Evolutionary conservation across 2,329 filamentous ascomycete species (phyloP), one percentile per base, ranked within the genome.

Genomic region (Colletotrichum magnum): DNA sequence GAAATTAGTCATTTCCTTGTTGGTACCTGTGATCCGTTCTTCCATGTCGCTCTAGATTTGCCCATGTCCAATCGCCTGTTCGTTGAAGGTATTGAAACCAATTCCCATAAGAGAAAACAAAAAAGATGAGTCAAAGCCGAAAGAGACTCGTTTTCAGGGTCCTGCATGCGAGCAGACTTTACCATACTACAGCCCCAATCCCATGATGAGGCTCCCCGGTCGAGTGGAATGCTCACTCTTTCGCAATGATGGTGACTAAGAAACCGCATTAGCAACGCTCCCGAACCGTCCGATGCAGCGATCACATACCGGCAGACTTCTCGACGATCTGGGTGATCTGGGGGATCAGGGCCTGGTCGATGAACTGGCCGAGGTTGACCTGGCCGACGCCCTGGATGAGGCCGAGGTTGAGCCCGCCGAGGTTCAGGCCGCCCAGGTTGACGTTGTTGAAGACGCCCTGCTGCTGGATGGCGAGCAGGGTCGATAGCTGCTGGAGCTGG

Each of bases 401-500:
- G 2, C 76, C 78, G 36, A 79, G 72, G 69, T 78, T 73, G 21
- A 79, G 70, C 15, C 59, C 64, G 26, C 74, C 77, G 6, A 79
- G 70, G 47, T 71, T 65, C 52, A 79, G 59, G 12, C 58, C 47
- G 47, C 71, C 71, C 32, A 79, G 70, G 71, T 80, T 76, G 28
- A 78, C 72, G 48, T 64, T 57, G 64, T 75, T 75, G 68, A 80
- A 74, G 58, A 78, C 70, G 15, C 79, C 78, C 61, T 70, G 74
- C 68, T 76, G 73, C 68, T 74, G 72, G 68, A 80, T 70, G 70
- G 78, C 75, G 60, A 83, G 76, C 43, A 83, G 64, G 53, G 77
- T 81, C 51, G 81, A 79, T 26, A 84, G 78, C 71, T 80, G 78
- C 78, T 83, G 81, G 32, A 84, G 74, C 73, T 80, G 78, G 69